Percentiles rank a stretch among this genome's conserved stretches.
phyloP scores from a whole-genome alignment of 805 yeast species.

The Yarrowia bubula region DNA sequence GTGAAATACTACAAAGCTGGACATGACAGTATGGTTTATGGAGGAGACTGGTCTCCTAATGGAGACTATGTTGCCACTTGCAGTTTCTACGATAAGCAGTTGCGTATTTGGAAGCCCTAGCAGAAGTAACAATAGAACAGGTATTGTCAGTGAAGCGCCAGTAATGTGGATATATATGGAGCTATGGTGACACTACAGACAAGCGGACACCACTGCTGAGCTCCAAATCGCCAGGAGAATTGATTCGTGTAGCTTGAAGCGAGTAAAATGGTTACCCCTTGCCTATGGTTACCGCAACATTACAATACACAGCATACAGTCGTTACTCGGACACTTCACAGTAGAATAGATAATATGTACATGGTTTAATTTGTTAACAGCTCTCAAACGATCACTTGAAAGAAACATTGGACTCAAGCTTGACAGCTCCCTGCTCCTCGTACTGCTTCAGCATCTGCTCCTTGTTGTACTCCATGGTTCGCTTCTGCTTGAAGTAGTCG shows the following conservation, averaged over 20 bases:
- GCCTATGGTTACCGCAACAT: too few species aligned
- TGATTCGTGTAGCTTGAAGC: too few species aligned
- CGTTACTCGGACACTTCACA: not conserved
- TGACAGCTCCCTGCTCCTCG: constrained; percentile 61
- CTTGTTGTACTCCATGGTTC: constrained; percentile 71
- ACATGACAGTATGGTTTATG: constrained; percentile 92
- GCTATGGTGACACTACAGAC: too few species aligned
- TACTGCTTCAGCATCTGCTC: constrained; percentile 66
- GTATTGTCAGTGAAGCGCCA: too few species aligned
- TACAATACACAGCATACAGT: too few species aligned
- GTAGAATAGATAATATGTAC: constrained; percentile 23
- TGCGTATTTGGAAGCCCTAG: constrained; percentile 63
- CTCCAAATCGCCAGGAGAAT: too few species aligned
- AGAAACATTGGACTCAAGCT: constrained; percentile 29
- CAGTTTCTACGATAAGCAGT: constrained; percentile 82
- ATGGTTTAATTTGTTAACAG: not conserved
- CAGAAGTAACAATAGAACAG: too few species aligned
- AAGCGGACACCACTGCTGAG: too few species aligned
- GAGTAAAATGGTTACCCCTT: too few species aligned
- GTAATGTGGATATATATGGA: too few species aligned
- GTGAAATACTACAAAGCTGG: constrained; percentile 52
- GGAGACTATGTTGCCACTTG: constrained; percentile 66
- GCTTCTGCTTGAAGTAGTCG: constrained; percentile 83
- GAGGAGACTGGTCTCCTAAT: constrained; percentile 75
- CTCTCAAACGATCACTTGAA: constrained; percentile 31